These are phyloP conservation scores for Tuber umbilicatum DNA, from an alignment of 495 filamentous ascomycete species.

Conservation along the genomic window DNA sequence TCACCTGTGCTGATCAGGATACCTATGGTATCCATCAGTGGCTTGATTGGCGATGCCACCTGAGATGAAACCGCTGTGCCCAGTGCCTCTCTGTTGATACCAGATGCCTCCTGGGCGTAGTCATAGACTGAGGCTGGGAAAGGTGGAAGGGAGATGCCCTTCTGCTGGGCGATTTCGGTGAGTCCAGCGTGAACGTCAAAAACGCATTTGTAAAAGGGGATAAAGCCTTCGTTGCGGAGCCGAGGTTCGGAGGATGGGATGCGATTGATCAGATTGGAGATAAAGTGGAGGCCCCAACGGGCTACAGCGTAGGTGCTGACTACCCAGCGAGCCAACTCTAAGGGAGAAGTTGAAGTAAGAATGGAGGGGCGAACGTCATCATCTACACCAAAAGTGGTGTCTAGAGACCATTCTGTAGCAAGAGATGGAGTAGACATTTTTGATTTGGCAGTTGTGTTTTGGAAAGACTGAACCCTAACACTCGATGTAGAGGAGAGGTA, in stretches of 20 bases:
- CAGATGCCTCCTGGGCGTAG: background rate
- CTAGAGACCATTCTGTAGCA: background rate
- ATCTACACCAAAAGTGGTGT: background rate
- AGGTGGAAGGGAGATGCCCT: background rate
- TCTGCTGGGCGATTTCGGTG: background rate
- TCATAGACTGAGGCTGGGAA: background rate
- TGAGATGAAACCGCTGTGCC: background rate
- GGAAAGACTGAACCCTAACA: background rate
- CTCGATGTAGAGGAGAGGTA: background rate
- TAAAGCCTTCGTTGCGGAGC: slow-evolving; percentile 4
- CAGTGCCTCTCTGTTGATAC: background rate
- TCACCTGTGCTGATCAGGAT: background rate
- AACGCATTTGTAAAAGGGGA: background rate
- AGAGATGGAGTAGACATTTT: background rate
- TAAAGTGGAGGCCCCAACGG: background rate
- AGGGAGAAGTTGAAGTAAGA: background rate
- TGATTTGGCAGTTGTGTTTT: background rate
- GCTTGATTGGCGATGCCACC: background rate
- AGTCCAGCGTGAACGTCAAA: background rate
- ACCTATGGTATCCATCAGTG: background rate
- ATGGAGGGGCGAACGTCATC: background rate
- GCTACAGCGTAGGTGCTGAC: background rate
- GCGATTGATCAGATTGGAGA: background rate
- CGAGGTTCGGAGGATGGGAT: slow-evolving; percentile 8
- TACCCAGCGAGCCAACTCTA: background rate